These are phyloP conservation scores for Eragrostis curvula DNA, from an alignment of 176 grass and related monocot genomes.

Conservation along the genomic window DNA sequence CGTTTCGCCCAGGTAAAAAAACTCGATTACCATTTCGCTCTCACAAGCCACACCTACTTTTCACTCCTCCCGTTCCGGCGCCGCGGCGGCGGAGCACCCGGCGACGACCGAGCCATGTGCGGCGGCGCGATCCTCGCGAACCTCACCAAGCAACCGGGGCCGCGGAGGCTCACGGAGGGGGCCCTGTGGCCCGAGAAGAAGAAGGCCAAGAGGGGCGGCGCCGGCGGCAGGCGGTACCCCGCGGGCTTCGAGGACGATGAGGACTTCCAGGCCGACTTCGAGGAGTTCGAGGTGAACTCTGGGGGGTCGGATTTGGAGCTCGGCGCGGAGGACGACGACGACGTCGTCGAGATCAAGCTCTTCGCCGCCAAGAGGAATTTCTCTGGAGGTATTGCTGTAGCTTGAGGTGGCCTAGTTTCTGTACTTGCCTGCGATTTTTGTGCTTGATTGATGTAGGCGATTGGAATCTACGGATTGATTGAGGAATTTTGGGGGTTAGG, in stretches of 20 bases:
- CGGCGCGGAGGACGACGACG: slow-evolving; percentile 24
- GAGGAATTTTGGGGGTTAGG: not conserved
- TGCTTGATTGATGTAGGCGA: slow-evolving; percentile 34
- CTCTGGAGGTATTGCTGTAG: slow-evolving; percentile 47
- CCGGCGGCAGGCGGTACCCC: slow-evolving; percentile 18
- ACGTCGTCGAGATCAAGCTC: slow-evolving; percentile 60
- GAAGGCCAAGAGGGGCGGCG: slow-evolving; percentile 44
- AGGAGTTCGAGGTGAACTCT: slow-evolving; percentile 56
- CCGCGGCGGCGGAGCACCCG: slow-evolving; percentile 16
- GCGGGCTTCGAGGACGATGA: slow-evolving; percentile 37
- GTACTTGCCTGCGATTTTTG: not conserved
- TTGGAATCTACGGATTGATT: not conserved
- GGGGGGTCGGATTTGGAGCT: slow-evolving; percentile 54
- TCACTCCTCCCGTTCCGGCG: not conserved
- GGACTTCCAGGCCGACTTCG: slow-evolving; percentile 84
- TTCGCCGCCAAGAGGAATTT: slow-evolving; percentile 43
- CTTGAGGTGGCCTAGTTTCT: not conserved
- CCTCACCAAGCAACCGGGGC: slow-evolving; percentile 35
- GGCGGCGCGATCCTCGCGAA: slow-evolving; percentile 71
- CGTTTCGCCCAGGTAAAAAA: not conserved
- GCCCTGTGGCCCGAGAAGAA: slow-evolving; percentile 74
- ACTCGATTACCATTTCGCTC: slow-evolving; percentile 23
- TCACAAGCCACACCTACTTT: not conserved
- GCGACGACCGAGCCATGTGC: slow-evolving; percentile 67
- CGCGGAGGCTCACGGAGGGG: slow-evolving; percentile 48